Evolutionary conservation across 2,329 filamentous ascomycete genomes (phyloP), one percentile per base, ranked within the genome.

Genomic region (Xylariaceae sp.): DNA sequence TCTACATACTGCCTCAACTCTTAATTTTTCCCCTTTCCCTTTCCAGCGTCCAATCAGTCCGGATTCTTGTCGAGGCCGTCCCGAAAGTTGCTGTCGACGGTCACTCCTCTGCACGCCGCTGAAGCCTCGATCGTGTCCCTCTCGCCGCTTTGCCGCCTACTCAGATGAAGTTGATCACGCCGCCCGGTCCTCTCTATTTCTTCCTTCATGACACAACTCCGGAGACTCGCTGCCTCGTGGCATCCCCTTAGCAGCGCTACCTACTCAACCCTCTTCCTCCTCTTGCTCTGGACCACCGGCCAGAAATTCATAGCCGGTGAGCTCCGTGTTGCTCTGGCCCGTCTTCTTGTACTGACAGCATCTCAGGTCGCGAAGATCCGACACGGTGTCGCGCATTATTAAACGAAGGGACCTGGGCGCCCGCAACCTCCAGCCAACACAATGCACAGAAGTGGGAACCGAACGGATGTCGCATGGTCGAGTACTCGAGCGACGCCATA

Each of bases 401-500:
- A 36, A 55, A 56, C 38, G 51, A 63, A 17, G 62, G 63, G 11
- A 44, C 45, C 11, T 66, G 63, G 64, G 54, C 60, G 31, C 54
- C 54, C 9, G 22, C 44, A 5, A 43, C 46, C 11, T 33, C 42
- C 40, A 31, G 19, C n/a, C 45, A 39, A 2, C 39, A 52, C 27
- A 44, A 51, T 15, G 44, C 49, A 11, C 54, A 70, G 32, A 71
- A 74, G 55, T 85, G 82, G 82, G 78, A 83, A 49, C 77, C 82
- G 5, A 71, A 72, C 18, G 78, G 78, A 22, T 86, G 83, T 65
- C 75, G 79, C 52, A 70, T 84, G 59, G 75, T 78, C 52, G 67
- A 76, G 46, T 85, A 85, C 65, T 70, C 72, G 9, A 60, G 65
- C 6, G 62, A 71, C n/a, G 77, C 81, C 35, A 71, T 85, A 38